These are phyloP conservation scores for Phytopythium kandeliae DNA, from an alignment of 352 stramenopile species.

Conservation along the genomic window DNA sequence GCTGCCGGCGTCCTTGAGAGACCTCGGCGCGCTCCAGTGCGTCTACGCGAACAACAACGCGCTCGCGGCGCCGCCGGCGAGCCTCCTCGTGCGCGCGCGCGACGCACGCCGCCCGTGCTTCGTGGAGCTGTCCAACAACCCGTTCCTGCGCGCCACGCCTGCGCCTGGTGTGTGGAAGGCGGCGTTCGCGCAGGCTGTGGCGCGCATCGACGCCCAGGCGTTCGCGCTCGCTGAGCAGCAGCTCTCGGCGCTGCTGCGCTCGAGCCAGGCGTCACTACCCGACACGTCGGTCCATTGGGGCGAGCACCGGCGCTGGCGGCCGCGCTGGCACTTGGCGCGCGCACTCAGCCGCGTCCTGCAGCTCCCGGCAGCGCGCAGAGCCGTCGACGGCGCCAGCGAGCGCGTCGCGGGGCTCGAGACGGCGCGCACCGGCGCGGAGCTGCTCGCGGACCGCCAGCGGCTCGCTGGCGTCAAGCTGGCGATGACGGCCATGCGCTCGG, in stretches of 20 bases:
- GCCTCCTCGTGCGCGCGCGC: conserved; percentile 8
- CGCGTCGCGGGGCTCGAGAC: not conserved
- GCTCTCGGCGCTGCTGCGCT: conserved; percentile 21
- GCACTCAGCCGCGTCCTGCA: conserved; percentile 44
- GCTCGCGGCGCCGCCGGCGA: conserved; percentile 22
- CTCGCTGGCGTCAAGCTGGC: not conserved
- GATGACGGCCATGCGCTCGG: not conserved
- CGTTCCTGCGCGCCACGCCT: conserved; percentile 21
- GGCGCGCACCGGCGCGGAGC: not conserved
- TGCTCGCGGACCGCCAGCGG: not conserved
- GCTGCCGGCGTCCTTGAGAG: conserved; percentile 46
- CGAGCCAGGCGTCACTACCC: not conserved
- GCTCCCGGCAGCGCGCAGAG: conserved; percentile 2
- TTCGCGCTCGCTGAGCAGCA: conserved; percentile 23
- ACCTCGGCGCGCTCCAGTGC: conserved; percentile 26
- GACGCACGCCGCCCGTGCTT: conserved; percentile 15
- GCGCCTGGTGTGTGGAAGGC: not conserved
- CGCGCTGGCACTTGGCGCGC: conserved; percentile 31
- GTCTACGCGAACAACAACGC: conserved; percentile 46
- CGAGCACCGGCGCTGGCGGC: conserved; percentile 12
- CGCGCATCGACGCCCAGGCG: conserved; percentile 20
- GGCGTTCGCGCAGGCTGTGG: conserved; percentile 13
- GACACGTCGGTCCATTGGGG: conserved; percentile 10
- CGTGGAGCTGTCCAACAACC: conserved; percentile 63
- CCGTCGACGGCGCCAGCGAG: not conserved